Percentiles rank a stretch among this genome's conserved stretches.
Conservation (phyloP, 495 filamentous ascomycete species). For the Neurospora sp. region DNA sequence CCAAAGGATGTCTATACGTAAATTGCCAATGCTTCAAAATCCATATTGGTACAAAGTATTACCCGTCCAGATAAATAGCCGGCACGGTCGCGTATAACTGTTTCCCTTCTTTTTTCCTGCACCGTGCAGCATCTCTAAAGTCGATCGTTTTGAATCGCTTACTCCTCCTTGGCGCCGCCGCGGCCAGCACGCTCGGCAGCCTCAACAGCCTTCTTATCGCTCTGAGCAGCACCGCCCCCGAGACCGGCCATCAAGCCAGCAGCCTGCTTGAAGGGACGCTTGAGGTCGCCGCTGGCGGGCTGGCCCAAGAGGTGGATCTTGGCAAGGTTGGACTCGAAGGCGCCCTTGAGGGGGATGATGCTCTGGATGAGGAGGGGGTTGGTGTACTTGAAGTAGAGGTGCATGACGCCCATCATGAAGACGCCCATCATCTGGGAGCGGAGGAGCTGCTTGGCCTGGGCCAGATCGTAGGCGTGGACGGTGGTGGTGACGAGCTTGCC, state of each 20-base stretch:
- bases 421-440: conserved; percentile 89
- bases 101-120: background rate
- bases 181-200: conserved; percentile 75
- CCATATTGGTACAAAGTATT: background rate
- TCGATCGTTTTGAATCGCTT: conserved; percentile 21
- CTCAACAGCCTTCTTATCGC: conserved; percentile 93
- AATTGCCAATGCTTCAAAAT: background rate
- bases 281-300: conserved; percentile 83
- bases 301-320: conserved; percentile 91
- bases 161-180: conserved; percentile 88
- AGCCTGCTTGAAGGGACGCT: conserved; percentile 85
- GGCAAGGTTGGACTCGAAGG: conserved; percentile 84
- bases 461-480: conserved; percentile 81
- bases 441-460: conserved; percentile 71
- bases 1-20: conserved; percentile 1
- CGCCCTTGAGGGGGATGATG: conserved; percentile 94
- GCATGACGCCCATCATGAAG: conserved; percentile 97
- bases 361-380: conserved; percentile 98
- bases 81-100: background rate
- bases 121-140: background rate
- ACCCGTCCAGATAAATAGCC: background rate
- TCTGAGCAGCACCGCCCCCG: conserved; percentile 63
- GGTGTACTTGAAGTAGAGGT: conserved; percentile 97
- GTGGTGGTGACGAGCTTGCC: conserved; percentile 93
- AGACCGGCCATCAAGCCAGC: conserved; percentile 70